Evolutionary conservation across 495 filamentous ascomycete genomes (phyloP).

Genomic region (Cercophora newfieldiana): DNA sequence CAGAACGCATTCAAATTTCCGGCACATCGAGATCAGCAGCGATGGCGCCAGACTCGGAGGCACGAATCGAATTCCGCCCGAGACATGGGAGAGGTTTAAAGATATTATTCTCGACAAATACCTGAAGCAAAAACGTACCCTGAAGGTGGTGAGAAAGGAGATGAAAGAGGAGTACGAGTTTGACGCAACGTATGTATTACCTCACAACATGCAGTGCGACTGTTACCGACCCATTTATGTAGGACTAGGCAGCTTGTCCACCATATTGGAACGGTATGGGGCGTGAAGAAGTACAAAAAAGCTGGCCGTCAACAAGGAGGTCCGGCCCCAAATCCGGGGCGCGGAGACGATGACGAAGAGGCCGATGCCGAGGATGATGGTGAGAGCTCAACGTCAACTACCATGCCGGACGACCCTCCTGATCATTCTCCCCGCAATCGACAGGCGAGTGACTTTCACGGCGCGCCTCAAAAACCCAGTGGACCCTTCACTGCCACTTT

Average conservation of each 20-base stretch:
- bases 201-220: neutral
- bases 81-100: conserved; percentile 14
- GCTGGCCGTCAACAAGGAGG: neutral
- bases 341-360: neutral
- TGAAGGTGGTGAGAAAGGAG: conserved; percentile 14
- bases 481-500: too few relatives aligned
- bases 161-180: conserved; percentile 32
- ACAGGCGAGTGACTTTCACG: neutral
- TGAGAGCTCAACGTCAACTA: neutral
- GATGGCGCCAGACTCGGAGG: too few relatives aligned
- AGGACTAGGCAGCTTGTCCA: conserved; percentile 29
- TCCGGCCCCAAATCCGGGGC: neutral
- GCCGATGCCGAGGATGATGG: neutral
- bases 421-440: neutral
- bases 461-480: too few relatives aligned
- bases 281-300: conserved; percentile 23
- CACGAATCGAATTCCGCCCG: conserved; percentile 13
- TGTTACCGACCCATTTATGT: neutral
- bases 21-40: neutral
- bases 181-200: conserved; percentile 21
- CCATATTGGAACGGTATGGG: conserved; percentile 19
- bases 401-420: neutral
- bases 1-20: neutral
- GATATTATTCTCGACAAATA: conserved; percentile 20
- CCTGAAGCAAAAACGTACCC: conserved; percentile 5